These are phyloP conservation scores for Coriolopsis trogii DNA, from an alignment of 1,284 basidiomycete species.

Conservation along the genomic window DNA sequence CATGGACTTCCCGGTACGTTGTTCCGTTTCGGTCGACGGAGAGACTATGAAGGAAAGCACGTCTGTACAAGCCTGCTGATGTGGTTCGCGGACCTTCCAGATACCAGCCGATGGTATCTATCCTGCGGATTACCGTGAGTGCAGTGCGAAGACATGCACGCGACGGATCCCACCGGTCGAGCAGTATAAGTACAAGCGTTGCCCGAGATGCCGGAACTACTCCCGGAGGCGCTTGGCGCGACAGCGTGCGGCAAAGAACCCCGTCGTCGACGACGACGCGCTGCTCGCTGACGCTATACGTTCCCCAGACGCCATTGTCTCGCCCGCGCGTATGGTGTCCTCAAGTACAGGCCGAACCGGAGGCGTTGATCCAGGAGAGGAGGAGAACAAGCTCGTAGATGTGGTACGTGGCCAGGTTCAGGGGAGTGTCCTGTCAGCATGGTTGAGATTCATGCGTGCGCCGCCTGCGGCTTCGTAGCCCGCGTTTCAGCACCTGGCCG, in stretches of 20 bases:
- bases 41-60: too few species aligned
- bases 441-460: background rate
- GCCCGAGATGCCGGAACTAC: constrained; percentile 35
- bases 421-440: constrained; percentile 18
- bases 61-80: too few species aligned
- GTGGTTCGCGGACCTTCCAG: background rate
- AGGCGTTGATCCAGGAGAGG: background rate
- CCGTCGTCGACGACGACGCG: background rate
- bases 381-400: background rate
- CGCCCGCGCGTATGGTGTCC: background rate
- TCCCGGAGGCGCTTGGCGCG: constrained; percentile 10
- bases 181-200: constrained; percentile 41
- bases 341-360: background rate
- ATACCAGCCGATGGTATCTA: constrained; percentile 28
- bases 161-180: constrained; percentile 38
- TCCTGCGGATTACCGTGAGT: constrained; percentile 32
- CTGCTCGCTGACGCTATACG: background rate
- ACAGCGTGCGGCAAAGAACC: background rate
- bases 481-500: constrained; percentile 41
- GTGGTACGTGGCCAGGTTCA: constrained; percentile 8
- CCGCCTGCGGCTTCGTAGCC: constrained; percentile 27
- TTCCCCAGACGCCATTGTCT: background rate
- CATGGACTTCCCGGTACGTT: background rate
- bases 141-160: constrained; percentile 37
- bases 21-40: background rate